Base-by-base conservation (phyloP, 768 basidiomycete genomes). In the Dentipellis fragilis region DNA sequence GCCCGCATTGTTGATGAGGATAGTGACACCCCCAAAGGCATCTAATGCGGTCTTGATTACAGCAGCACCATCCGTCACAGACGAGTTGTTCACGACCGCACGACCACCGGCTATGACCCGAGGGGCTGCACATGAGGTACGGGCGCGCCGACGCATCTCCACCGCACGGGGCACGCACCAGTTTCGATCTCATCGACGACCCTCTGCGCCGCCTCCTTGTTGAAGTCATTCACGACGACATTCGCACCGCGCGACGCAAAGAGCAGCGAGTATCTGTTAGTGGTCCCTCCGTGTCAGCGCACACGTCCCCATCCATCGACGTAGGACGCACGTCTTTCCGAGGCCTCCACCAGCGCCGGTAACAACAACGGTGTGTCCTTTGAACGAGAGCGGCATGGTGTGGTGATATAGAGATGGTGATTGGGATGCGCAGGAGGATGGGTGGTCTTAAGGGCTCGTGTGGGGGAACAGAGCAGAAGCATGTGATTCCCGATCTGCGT, bases 271-370 rank as follows among this genome's bases (percentile, higher is more conserved):
- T 98, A 95, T 8, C 94, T 93, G 66, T 1, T 46, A 54, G 29
- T n/a, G n/a, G 38, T 47, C 22, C 14, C 14, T 16, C 48, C 48
- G 9, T 19, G 19, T 49, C 22, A 17, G 48, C 14, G 40, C 42
- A 19, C 19, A 11, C 39, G 39, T 40, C 42, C 48, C 19, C 19
- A 1, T 11, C 2, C 19, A 37, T 11, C 14, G 11, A 51, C 37
- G 10, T n/a, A 21, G n/a, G 12, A 79, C 89, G 64, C 66, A 98
- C 89, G 89, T 80, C 73, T 83, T 87, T 46, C 96, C 96, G 12
- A 99, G 77, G 14, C 96, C 96, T 58, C 93, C 92, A 12, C 96
- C 96, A 45, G 93, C 94, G 48, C 96, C 96, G 45, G 96, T 99
- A 60, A 98, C 74, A 60, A 99, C 80, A 56, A 93, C 89, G n/a